Conservation (phyloP, 139 green algal genomes). For the Trebouxia sp. region DNA sequence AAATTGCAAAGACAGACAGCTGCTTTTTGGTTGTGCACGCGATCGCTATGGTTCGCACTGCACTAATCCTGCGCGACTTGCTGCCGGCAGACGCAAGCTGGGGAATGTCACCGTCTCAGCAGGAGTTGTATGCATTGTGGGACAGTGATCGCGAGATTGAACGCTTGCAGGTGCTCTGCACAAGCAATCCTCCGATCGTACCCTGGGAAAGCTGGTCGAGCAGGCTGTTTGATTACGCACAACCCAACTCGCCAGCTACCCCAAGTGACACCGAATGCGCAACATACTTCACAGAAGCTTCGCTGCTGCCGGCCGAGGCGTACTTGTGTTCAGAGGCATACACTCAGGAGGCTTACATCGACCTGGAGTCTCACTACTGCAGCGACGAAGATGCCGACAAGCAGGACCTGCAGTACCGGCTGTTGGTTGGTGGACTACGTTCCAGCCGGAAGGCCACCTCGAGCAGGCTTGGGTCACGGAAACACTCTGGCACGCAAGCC, state of each 20-base stretch:
- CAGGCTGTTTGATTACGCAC: constrained; percentile 20
- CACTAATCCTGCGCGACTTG: no score
- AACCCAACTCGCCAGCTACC: constrained; percentile 20
- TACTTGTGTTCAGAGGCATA: constrained; percentile 3
- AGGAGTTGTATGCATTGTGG: no score
- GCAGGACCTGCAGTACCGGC: constrained; percentile 22
- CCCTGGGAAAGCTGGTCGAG: constrained; percentile 20
- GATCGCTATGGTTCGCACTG: no score
- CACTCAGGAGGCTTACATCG: constrained; percentile 10
- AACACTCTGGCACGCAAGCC: not conserved
- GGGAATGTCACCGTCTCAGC: no score
- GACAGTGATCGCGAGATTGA: no score
- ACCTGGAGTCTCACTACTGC: constrained; percentile 12
- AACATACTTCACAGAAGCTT: constrained; percentile 8
- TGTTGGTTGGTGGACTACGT: constrained; percentile 4
- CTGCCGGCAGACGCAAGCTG: no score
- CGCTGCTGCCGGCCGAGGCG: not conserved
- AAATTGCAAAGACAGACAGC: no score
- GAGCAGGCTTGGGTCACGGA: not conserved
- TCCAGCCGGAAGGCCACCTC: not conserved
- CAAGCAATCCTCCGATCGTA: not conserved
- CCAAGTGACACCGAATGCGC: not conserved
- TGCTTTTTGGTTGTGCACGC: no score
- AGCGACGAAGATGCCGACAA: constrained; percentile 17
- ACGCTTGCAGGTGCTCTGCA: not conserved